These are phyloP conservation scores for Euryodendron excelsum DNA, from an alignment of 148 eudicot genomes.

Conservation along the genomic window DNA sequence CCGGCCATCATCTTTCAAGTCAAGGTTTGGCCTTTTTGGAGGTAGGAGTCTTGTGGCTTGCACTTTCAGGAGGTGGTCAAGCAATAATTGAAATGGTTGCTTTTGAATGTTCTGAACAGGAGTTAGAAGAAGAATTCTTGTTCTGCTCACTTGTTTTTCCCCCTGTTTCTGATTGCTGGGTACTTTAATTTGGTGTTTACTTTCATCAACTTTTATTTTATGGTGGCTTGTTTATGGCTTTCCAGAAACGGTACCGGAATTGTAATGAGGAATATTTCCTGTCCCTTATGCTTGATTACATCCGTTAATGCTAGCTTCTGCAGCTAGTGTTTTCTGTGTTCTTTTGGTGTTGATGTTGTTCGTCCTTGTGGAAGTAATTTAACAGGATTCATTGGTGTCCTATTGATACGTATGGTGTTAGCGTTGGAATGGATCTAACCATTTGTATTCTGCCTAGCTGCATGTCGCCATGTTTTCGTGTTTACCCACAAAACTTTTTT, in stretches of 20 bases:
- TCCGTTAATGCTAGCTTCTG: not conserved
- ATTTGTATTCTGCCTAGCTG: not conserved
- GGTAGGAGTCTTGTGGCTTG: conserved; percentile 50
- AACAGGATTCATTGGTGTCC: not conserved
- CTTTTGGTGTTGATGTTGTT: conserved; percentile 3
- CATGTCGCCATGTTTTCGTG: not conserved
- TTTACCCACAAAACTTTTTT: not conserved
- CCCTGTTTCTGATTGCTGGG: conserved; percentile 7
- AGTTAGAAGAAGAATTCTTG: not conserved
- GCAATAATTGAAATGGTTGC: conserved; percentile 31
- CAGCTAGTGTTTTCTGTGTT: not conserved
- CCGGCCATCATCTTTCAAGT: conserved; percentile 38
- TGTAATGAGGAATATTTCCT: not conserved
- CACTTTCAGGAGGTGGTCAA: conserved; percentile 53
- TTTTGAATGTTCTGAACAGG: conserved; percentile 24
- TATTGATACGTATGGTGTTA: not conserved
- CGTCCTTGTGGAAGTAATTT: not conserved
- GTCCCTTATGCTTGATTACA: not conserved
- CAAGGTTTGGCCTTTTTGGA: conserved; percentile 53
- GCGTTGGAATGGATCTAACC: not conserved
- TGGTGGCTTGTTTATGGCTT: not conserved
- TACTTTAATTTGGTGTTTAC: not conserved
- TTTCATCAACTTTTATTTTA: not conserved
- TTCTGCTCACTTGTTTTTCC: not conserved
- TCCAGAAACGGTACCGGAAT: not conserved